A percentile compares a stretch with the other conserved stretches of the same genome.
These are phyloP conservation scores for Apophysomyces variabilis DNA, from an alignment of 371 early-diverging fungal genomes.

Conservation along the genomic window DNA sequence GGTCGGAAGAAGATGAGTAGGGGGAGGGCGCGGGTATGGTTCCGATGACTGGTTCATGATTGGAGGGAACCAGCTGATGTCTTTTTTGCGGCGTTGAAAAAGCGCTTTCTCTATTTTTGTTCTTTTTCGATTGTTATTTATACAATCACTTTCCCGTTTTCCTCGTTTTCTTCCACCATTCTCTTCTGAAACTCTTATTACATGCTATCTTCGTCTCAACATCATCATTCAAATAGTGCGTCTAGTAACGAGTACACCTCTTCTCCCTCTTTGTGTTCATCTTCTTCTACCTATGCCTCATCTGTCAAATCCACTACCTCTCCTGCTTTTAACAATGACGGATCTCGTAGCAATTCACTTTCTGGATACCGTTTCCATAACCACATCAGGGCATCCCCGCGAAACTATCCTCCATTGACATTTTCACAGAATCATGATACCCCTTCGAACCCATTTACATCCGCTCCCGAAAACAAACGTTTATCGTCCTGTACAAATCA, in stretches of 20 bases:
- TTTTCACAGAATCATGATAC: neutral
- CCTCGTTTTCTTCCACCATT: neutral
- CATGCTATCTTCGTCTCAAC: neutral
- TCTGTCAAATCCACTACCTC: neutral
- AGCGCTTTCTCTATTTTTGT: slow-evolving; percentile 3
- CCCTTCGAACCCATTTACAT: neutral
- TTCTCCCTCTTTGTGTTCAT: neutral
- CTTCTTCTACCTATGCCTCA: slow-evolving; percentile 2
- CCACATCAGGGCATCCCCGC: neutral
- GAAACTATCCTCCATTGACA: neutral
- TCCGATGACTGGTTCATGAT: slow-evolving; percentile 1
- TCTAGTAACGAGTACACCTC: neutral
- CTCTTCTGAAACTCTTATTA: neutral
- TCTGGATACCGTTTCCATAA: neutral
- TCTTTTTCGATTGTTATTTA: neutral
- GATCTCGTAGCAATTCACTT: neutral
- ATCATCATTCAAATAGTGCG: neutral
- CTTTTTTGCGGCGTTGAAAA: slow-evolving; percentile 2
- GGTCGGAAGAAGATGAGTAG: neutral
- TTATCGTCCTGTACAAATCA: neutral
- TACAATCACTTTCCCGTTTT: neutral
- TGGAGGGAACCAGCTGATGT: neutral
- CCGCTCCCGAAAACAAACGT: neutral
- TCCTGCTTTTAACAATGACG: neutral
- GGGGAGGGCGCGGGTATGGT: neutral